Evolutionary conservation across 2,329 filamentous ascomycete species (phyloP).

Genomic region (Neofusicoccum sp.): DNA sequence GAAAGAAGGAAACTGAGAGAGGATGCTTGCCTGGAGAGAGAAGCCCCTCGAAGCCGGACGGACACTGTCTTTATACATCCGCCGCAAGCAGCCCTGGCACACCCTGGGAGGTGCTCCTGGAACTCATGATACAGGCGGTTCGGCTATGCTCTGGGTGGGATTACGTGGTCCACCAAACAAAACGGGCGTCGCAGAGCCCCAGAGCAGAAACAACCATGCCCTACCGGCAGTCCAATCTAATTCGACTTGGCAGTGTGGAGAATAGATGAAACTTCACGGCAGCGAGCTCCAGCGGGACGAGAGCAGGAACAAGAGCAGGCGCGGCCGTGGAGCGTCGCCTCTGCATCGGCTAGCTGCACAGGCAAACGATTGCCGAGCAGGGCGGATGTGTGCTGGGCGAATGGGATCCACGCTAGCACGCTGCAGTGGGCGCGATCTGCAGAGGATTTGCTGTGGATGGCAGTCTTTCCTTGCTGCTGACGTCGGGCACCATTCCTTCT

Average conservation of each 20-base stretch:
- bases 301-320: not conserved
- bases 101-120: not conserved
- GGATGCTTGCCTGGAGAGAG: conserved; percentile 9
- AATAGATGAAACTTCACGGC: conserved; percentile 15
- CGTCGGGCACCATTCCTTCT: not conserved
- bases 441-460: not conserved
- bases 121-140: conserved; percentile 13
- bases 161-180: conserved; percentile 15
- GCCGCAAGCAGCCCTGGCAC: not conserved
- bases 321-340: not conserved
- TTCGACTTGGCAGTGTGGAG: conserved; percentile 18
- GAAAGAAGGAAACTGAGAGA: conserved; percentile 17
- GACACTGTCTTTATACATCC: conserved; percentile 1
- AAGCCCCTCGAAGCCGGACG: not conserved
- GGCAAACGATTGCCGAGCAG: conserved; percentile 3
- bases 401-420: not conserved
- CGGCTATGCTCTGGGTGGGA: not conserved
- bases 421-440: not conserved
- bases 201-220: conserved; percentile 10
- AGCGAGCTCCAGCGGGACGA: not conserved
- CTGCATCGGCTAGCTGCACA: not conserved
- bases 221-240: conserved; percentile 3
- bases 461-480: not conserved
- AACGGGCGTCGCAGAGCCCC: not conserved
- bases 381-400: not conserved